Evolutionary conservation across 176 grass and related monocot genomes (phyloP), one percentile per base, ranked within the genome.

Genomic region (Musa schizocarpa): DNA sequence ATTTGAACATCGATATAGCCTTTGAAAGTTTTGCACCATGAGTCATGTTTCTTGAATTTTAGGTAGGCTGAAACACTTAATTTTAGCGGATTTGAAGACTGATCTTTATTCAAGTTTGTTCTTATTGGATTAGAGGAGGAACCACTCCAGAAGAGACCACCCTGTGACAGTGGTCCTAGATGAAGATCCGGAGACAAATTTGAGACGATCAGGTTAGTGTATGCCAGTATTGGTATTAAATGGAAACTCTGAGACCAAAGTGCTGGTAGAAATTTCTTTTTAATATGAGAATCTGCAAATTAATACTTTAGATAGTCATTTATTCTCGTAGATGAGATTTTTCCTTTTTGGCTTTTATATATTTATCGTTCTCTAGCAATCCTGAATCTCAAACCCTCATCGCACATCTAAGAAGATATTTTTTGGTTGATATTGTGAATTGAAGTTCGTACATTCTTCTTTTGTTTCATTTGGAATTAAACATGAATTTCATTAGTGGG

Each of bases 161-260:
- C 62, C 62, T 64, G 20, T 65, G 23, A 65, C 63, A 65, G 63
- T 65, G 23, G 13, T 65, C 63, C 12, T 65, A 26, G 63, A 65
- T 24, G 63, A 65, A 26, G 63, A 26, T 65, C 63, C 9, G 24
- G 63, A 65, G 63, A 65, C 22, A 65, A 65, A 65, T 65, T 65
- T 65, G 63, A 25, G 23, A 27, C 24, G 23, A 65, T 13, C 21
- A 26, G 63, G 63, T 65, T 26, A 26, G 63, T 24, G 9, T 64
- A 9, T 65, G 0, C 63, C 63, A 27, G 11, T 27, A 23, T 13
- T 65, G 1, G 21, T 25, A 2, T 65, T 65, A 9, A n/a, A 65
- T 65, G 1, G 21, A 65, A 26, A 24, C 62, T 19, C 22, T 65
- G 21, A 11, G 9, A 65, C n/a, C 22, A 5, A 65, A 65, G 21